A percentile compares a stretch with the other conserved stretches of the same genome.
phyloP scores from a whole-genome alignment of 768 basidiomycete genomes.

The Glaciozyma antarctica region DNA sequence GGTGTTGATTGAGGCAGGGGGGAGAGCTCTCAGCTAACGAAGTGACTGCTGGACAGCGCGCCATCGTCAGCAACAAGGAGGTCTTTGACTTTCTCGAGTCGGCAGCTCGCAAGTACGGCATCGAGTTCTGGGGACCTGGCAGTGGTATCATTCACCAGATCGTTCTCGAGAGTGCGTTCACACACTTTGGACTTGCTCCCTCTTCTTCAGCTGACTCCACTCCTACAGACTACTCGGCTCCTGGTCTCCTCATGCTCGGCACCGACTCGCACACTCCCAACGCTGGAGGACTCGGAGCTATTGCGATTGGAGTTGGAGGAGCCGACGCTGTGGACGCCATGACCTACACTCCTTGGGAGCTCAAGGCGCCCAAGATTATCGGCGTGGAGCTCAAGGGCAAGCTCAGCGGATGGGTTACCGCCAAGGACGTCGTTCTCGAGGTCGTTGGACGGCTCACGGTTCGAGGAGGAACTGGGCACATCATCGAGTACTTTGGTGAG shows the following conservation, averaged over 20 bases:
- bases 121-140: conserved; percentile 96
- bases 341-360: conserved; percentile 96
- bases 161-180: conserved; percentile 5
- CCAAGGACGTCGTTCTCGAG: conserved; percentile 92
- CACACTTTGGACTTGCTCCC: background rate
- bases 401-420: conserved; percentile 81
- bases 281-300: conserved; percentile 88
- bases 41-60: conserved; percentile 48
- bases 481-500: conserved; percentile 93
- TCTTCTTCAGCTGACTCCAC: background rate
- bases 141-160: conserved; percentile 73
- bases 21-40: conserved; percentile 5
- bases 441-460: conserved; percentile 90
- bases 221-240: conserved; percentile 42
- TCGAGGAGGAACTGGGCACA: conserved; percentile 85
- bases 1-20: background rate
- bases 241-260: conserved; percentile 43
- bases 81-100: conserved; percentile 89
- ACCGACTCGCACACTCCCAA: conserved; percentile 95
- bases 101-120: conserved; percentile 49
- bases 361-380: conserved; percentile 52
- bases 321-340: conserved; percentile 97
- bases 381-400: conserved; percentile 82
- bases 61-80: conserved; percentile 81
- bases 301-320: conserved; percentile 98